These are phyloP conservation scores for Artemisia tridentata DNA, from an alignment of 129 eudicot species.

Conservation along the genomic window DNA sequence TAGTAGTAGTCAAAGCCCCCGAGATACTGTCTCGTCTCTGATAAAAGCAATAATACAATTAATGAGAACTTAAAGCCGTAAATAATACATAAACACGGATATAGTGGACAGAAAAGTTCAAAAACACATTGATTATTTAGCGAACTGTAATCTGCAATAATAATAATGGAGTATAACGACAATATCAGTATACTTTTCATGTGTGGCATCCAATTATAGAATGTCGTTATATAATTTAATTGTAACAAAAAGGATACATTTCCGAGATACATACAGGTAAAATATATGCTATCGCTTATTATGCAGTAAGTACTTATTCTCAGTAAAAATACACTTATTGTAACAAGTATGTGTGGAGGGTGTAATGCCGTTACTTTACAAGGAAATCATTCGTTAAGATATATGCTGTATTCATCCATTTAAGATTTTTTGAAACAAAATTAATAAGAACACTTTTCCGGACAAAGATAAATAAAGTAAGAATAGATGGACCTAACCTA, in stretches of 20 bases:
- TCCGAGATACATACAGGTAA: background rate
- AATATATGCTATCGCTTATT: background rate
- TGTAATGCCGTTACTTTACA: background rate
- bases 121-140: background rate
- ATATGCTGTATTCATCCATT: conserved; percentile 1
- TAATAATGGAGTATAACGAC: background rate
- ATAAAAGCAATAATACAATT: conserved; percentile 16
- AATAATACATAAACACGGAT: background rate
- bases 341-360: conserved; percentile 2
- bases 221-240: background rate
- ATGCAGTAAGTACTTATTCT: background rate
- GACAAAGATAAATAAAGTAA: background rate
- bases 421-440: background rate
- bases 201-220: background rate
- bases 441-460: conserved; percentile 10
- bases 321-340: background rate
- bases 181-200: background rate
- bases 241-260: background rate
- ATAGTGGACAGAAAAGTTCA: conserved; percentile 1
- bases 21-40: conserved; percentile 84
- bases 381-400: background rate
- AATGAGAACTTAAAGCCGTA: background rate
- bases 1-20: conserved; percentile 68
- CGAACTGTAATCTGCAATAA: background rate
- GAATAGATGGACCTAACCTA: conserved; percentile 12